Evolutionary conservation across 2,329 filamentous ascomycete genomes (phyloP).

Genomic region (Diaporthe vexans): DNA sequence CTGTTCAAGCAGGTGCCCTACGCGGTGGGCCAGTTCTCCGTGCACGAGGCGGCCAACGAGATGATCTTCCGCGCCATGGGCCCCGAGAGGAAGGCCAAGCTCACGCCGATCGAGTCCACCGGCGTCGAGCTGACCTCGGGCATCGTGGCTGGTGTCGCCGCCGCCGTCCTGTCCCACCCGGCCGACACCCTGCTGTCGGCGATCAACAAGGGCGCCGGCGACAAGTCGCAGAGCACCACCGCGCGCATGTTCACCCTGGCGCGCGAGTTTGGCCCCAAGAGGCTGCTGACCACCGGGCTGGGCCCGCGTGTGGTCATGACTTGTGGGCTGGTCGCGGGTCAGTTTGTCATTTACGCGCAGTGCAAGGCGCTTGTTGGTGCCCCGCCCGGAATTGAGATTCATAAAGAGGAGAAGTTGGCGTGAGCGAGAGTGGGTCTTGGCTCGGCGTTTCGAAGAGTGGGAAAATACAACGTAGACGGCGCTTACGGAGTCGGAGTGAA

Average conservation of each 20-base stretch:
- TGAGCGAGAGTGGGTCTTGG: constrained; percentile 1
- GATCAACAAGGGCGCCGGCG: constrained; percentile 68
- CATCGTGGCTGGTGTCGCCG: constrained; percentile 88
- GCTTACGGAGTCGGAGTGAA: neutral
- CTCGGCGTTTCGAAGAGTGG: constrained; percentile 24
- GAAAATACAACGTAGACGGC: constrained; percentile 8
- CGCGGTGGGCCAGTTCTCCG: constrained; percentile 94
- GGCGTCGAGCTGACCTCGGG: constrained; percentile 88
- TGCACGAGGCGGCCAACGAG: constrained; percentile 91
- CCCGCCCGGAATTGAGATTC: constrained; percentile 65
- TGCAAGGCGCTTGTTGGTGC: constrained; percentile 67
- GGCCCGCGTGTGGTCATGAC: constrained; percentile 68
- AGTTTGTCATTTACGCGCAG: constrained; percentile 70
- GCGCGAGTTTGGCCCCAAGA: constrained; percentile 63
- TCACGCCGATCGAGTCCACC: constrained; percentile 81
- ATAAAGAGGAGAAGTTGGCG: constrained; percentile 57
- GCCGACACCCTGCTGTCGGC: constrained; percentile 76
- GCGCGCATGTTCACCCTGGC: constrained; percentile 67
- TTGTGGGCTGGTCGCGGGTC: constrained; percentile 64
- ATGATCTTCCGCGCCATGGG: constrained; percentile 79
- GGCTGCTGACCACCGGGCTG: constrained; percentile 61
- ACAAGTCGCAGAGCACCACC: constrained; percentile 62
- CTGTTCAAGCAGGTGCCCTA: constrained; percentile 93
- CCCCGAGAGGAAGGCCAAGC: constrained; percentile 73
- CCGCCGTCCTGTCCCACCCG: constrained; percentile 89